A percentile compares a stretch with the other conserved stretches of the same genome.
These are phyloP conservation scores for Phaeosphaeriaceae sp. DNA, from an alignment of 2,329 filamentous ascomycete species.

Conservation along the genomic window DNA sequence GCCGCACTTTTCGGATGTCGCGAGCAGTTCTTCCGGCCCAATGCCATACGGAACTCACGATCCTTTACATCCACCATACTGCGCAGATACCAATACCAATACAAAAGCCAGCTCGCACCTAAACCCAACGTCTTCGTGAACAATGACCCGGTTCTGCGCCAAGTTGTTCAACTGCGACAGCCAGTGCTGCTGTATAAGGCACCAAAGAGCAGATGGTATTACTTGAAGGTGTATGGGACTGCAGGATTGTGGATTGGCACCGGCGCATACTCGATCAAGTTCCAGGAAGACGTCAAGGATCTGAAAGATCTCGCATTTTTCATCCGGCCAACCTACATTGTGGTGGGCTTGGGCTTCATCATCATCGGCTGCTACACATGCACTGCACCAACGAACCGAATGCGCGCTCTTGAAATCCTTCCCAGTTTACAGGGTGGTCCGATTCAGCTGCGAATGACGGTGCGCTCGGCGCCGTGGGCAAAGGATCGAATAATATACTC, in stretches of 20 bases:
- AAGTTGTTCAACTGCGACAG: constrained; percentile 35
- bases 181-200: constrained; percentile 45
- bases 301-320: constrained; percentile 39
- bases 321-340: constrained; percentile 42
- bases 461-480: constrained; percentile 30
- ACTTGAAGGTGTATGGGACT: constrained; percentile 35
- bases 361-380: constrained; percentile 41
- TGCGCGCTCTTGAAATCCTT: constrained; percentile 38
- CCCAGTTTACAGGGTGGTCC: constrained; percentile 37
- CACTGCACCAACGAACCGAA: constrained; percentile 38
- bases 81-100: constrained; percentile 30
- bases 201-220: constrained; percentile 34
- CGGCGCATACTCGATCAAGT: constrained; percentile 39
- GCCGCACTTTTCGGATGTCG: constrained; percentile 35
- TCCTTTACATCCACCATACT: constrained; percentile 33
- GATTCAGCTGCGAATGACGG: constrained; percentile 40
- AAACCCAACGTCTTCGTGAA: constrained; percentile 24
- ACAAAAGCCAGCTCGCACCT: constrained; percentile 8
- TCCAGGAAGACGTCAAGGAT: constrained; percentile 39
- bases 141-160: constrained; percentile 43
- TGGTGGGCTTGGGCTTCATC: constrained; percentile 37
- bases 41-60: constrained; percentile 17
- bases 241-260: constrained; percentile 34
- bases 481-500: constrained; percentile 38
- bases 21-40: constrained; percentile 27